These are phyloP conservation scores for Medicago lupulina DNA, from an alignment of 306 rosid species.

Conservation along the genomic window DNA sequence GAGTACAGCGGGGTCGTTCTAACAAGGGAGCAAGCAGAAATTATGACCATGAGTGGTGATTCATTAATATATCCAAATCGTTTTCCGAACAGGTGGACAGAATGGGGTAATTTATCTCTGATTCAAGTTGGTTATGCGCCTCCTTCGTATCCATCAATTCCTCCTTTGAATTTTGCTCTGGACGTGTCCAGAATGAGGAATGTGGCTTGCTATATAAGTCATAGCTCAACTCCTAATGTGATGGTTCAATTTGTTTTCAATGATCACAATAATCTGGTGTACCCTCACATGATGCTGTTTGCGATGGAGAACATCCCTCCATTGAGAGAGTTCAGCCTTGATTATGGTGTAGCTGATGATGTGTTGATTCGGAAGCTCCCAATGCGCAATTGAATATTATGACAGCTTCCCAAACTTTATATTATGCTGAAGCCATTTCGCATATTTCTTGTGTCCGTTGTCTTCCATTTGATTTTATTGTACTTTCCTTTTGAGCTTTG, in stretches of 20 bases:
- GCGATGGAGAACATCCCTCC: slow-evolving; percentile 99
- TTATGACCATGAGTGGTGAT: slow-evolving; percentile 91
- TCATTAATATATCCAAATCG: slow-evolving; percentile 69
- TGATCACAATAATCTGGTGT: slow-evolving; percentile 90
- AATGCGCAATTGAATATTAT: slow-evolving; percentile 69
- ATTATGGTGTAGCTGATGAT: slow-evolving; percentile 82
- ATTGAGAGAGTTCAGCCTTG: slow-evolving; percentile 96
- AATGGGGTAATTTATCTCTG: slow-evolving; percentile 92
- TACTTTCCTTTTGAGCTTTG: slow-evolving; percentile 2
- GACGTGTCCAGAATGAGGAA: slow-evolving; percentile 96
- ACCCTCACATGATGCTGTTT: slow-evolving; percentile 91
- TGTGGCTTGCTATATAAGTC: slow-evolving; percentile 95
- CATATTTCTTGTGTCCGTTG: neutral
- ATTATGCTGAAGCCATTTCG: slow-evolving; percentile 45
- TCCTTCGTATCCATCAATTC: slow-evolving; percentile 78
- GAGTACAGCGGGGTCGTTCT: slow-evolving; percentile 92
- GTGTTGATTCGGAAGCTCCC: slow-evolving; percentile 72
- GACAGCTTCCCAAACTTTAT: slow-evolving; percentile 42
- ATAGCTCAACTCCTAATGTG: slow-evolving; percentile 82
- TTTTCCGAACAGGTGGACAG: slow-evolving; percentile 82
- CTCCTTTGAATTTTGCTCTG: slow-evolving; percentile 89
- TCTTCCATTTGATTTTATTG: neutral
- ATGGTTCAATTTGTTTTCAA: slow-evolving; percentile 82
- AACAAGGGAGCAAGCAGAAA: slow-evolving; percentile 76
- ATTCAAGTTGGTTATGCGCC: slow-evolving; percentile 62